A percentile compares a stretch with the other conserved stretches of the same genome.
Conservation (phyloP, 345 rosid genomes). For the Jatropha curcas region DNA sequence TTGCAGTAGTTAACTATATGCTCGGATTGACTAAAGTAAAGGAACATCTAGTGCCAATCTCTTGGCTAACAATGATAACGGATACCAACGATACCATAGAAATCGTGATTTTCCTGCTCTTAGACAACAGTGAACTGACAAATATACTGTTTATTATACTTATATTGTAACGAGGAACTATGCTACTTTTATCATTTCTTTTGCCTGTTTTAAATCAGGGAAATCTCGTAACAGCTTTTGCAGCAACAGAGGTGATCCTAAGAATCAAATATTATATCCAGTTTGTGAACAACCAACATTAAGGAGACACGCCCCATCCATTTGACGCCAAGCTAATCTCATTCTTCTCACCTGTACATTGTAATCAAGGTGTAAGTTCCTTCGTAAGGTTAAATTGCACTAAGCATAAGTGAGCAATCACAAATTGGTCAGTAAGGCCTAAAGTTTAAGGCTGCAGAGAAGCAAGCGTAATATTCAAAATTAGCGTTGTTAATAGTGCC, state of each 20-base stretch:
- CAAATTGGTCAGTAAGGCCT: neutral
- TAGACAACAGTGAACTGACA: too few species aligned
- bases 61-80: too few species aligned
- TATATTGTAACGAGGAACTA: conserved; percentile 2
- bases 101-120: too few species aligned
- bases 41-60: neutral
- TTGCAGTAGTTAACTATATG: neutral
- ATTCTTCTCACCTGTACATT: conserved; percentile 6
- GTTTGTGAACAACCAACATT: neutral
- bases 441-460: neutral
- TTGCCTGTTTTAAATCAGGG: neutral
- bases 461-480: too few species aligned
- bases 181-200: neutral
- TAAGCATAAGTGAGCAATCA: neutral
- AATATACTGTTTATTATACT: neutral
- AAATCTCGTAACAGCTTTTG: neutral
- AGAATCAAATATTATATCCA: neutral
- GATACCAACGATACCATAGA: too few species aligned
- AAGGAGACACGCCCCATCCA: neutral
- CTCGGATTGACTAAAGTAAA: neutral
- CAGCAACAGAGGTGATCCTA: neutral
- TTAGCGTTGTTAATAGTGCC: too few species aligned
- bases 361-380: conserved; percentile 7
- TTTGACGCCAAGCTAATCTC: too few species aligned
- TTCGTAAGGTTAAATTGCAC: neutral